Evolutionary conservation across 2,329 filamentous ascomycete genomes (phyloP).

Genomic region (Geoglossum cookeanum): DNA sequence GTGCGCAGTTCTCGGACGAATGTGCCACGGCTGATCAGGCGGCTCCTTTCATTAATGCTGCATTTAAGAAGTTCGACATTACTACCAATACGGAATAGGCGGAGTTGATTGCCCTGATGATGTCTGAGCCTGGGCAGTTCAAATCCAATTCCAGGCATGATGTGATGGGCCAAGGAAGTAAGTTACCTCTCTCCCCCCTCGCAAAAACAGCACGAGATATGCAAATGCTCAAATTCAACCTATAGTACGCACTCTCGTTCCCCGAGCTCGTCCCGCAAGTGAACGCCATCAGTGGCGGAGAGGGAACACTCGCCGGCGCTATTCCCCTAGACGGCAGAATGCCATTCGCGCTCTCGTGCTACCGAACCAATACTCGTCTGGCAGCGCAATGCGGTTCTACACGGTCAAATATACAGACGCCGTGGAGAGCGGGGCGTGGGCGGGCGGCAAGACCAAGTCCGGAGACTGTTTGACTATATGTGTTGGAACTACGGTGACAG

Average conservation of each 20-base stretch:
- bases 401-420: too few species aligned
- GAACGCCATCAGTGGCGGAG: conserved; percentile 16
- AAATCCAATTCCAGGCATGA: conserved; percentile 41
- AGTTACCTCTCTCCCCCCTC: not conserved
- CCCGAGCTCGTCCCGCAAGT: conserved; percentile 22
- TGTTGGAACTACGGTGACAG: too few species aligned
- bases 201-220: conserved; percentile 33
- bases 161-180: conserved; percentile 43
- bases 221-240: conserved; percentile 37
- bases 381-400: too few species aligned
- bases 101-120: conserved; percentile 49
- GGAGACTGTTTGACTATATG: too few species aligned
- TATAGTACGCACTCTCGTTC: conserved; percentile 32
- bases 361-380: too few species aligned
- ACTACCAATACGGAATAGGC: conserved; percentile 40
- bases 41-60: conserved; percentile 33
- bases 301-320: not conserved
- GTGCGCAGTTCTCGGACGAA: conserved; percentile 29
- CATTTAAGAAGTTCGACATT: conserved; percentile 39
- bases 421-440: too few species aligned
- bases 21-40: conserved; percentile 48
- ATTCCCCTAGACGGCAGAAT: too few species aligned
- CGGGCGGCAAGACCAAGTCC: too few species aligned
- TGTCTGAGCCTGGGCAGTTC: conserved; percentile 51
- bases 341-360: too few species aligned